Evolutionary conservation across 352 stramenopile genomes (phyloP).

Genomic region (Globisporangium heterothallicum): DNA sequence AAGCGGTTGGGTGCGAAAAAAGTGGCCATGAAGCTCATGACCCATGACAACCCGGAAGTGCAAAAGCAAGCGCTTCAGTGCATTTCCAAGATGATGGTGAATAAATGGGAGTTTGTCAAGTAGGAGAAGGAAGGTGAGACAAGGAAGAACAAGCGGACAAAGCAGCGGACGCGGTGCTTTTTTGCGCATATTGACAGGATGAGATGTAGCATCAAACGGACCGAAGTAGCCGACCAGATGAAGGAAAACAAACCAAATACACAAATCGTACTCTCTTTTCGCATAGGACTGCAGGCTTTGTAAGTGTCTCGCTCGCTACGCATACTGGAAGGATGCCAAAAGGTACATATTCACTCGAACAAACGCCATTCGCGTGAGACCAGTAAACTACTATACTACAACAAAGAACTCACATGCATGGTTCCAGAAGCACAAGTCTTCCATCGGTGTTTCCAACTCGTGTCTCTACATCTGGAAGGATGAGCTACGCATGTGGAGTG

Average conservation of each 20-base stretch:
- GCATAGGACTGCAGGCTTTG: too few species aligned
- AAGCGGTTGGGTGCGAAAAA: conserved; percentile 96
- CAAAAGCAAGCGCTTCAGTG: conserved; percentile 97
- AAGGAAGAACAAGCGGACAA: background rate
- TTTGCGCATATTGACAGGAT: too few species aligned
- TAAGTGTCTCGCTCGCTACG: too few species aligned
- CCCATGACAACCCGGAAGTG: conserved; percentile 95
- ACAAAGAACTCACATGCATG: too few species aligned
- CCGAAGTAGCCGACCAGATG: too few species aligned
- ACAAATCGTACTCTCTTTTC: too few species aligned
- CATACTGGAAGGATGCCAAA: too few species aligned
- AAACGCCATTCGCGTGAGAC: too few species aligned
- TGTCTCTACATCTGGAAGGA: background rate
- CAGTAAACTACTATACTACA: too few species aligned
- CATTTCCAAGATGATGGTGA: conserved; percentile 99
- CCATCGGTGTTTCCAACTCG: background rate
- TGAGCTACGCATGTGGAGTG: conserved; percentile 6
- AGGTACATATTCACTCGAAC: too few species aligned
- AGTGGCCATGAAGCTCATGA: conserved; percentile 96
- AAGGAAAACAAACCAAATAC: too few species aligned
- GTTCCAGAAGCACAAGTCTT: background rate
- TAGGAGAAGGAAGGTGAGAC: background rate
- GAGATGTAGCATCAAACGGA: too few species aligned
- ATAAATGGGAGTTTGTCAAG: conserved; percentile 96
- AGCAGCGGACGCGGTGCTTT: background rate